A percentile compares a stretch with the other conserved stretches of the same genome.
Conservation (phyloP, 1,139 yeast genomes). For the Geotrichum europaeum region DNA sequence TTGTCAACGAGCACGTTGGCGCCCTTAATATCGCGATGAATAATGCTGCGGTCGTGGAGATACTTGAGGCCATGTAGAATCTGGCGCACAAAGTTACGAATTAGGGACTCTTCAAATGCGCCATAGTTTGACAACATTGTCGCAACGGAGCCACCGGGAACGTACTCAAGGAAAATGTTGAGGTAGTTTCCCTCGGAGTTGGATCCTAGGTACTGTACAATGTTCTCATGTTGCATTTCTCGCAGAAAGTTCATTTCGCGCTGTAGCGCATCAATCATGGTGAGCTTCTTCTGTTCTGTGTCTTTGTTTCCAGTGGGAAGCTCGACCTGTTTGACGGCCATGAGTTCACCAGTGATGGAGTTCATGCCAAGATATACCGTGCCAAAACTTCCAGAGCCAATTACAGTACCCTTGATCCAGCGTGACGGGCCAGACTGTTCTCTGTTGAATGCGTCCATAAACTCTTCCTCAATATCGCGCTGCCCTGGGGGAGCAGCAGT, state of each 20-base stretch:
- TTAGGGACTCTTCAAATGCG: constrained; percentile 85
- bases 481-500: background rate
- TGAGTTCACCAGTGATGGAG: constrained; percentile 84
- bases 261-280: constrained; percentile 77
- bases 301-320: constrained; percentile 43
- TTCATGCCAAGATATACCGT: constrained; percentile 90
- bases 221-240: constrained; percentile 83
- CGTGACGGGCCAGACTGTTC: constrained; percentile 49
- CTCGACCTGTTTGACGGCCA: constrained; percentile 95
- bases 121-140: constrained; percentile 81
- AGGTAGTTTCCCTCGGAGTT: constrained; percentile 59
- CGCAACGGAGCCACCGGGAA: constrained; percentile 95
- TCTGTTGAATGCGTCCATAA: constrained; percentile 41
- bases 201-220: constrained; percentile 86
- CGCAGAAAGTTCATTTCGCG: constrained; percentile 77
- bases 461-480: constrained; percentile 22
- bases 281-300: constrained; percentile 42
- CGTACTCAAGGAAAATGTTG: constrained; percentile 87
- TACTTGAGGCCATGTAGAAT: constrained; percentile 76
- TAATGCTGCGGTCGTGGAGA: constrained; percentile 73
- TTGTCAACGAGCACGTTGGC: constrained; percentile 87
- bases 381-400: constrained; percentile 95
- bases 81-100: constrained; percentile 77
- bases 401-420: constrained; percentile 89
- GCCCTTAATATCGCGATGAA: constrained; percentile 89